These are phyloP conservation scores for Podila verticillata DNA, from an alignment of 192 early-diverging fungal genomes.

Conservation along the genomic window DNA sequence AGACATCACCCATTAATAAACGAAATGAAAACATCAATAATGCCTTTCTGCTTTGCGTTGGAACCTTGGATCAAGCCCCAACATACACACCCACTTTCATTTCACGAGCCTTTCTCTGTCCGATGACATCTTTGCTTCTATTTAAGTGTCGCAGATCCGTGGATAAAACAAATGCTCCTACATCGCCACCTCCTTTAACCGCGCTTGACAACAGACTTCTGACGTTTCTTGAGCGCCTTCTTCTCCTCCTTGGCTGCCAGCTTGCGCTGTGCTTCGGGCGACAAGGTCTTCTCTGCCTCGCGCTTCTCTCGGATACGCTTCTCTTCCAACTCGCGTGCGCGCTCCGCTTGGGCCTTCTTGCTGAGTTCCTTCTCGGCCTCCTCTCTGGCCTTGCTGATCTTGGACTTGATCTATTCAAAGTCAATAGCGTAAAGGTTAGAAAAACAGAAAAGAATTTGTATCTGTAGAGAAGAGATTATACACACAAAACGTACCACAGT, in stretches of 20 bases:
- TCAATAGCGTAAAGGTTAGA: no score
- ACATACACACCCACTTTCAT: background rate
- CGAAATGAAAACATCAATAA: background rate
- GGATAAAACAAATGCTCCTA: no score
- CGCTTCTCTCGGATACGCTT: slow-evolving; percentile 42
- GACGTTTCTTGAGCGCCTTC: slow-evolving; percentile 43
- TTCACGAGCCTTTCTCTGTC: no score
- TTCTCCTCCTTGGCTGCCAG: slow-evolving; percentile 49
- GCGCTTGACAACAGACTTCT: slow-evolving; percentile 29
- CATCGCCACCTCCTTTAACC: background rate
- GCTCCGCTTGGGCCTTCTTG: slow-evolving; percentile 34
- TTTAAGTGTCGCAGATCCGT: no score
- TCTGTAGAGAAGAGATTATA: background rate
- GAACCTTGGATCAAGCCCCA: no score
- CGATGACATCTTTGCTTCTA: no score
- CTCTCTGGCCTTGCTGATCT: slow-evolving; percentile 45
- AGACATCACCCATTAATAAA: slow-evolving; percentile 15
- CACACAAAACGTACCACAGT: slow-evolving; percentile 21
- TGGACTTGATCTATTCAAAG: slow-evolving; percentile 26
- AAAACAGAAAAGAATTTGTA: no score
- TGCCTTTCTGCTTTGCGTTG: background rate
- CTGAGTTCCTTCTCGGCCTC: slow-evolving; percentile 35
- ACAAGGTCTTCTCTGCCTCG: slow-evolving; percentile 44
- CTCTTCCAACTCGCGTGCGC: slow-evolving; percentile 34
- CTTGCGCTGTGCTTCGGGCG: slow-evolving; percentile 48